Evolutionary conservation across 192 early-diverging fungal species (phyloP).

Genomic region (Linnemannia hyalina): DNA sequence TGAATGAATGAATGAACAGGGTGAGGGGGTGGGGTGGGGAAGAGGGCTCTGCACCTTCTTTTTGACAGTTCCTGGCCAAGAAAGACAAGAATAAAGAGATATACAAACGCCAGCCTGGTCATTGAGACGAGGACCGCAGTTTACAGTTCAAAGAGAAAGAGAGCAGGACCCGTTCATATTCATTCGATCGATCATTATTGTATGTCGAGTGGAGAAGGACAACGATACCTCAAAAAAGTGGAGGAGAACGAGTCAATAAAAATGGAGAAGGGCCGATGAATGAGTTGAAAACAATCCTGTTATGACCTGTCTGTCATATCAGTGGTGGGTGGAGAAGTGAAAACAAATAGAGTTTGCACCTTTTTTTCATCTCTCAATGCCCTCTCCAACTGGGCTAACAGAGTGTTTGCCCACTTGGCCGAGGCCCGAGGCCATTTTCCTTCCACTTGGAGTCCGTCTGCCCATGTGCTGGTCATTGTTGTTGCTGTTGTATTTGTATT

Average conservation of each 20-base stretch:
- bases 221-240: no score
- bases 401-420: neutral
- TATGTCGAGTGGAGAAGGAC: neutral
- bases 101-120: no score
- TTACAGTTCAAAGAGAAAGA: neutral
- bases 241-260: no score
- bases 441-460: neutral
- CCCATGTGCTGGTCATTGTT: no score
- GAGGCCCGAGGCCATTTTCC: neutral
- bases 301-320: no score
- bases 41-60: no score
- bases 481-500: neutral
- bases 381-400: neutral
- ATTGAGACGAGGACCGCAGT: neutral
- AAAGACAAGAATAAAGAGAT: neutral
- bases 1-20: neutral
- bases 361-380: neutral
- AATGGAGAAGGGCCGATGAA: neutral
- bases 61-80: neutral
- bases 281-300: neutral
- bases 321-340: neutral
- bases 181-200: conserved; percentile 1
- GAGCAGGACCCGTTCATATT: neutral
- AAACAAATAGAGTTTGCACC: neutral
- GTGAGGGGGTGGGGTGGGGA: neutral